Base-by-base conservation (phyloP, 2,329 filamentous ascomycete species). In the Tolypocladium amazonense region DNA sequence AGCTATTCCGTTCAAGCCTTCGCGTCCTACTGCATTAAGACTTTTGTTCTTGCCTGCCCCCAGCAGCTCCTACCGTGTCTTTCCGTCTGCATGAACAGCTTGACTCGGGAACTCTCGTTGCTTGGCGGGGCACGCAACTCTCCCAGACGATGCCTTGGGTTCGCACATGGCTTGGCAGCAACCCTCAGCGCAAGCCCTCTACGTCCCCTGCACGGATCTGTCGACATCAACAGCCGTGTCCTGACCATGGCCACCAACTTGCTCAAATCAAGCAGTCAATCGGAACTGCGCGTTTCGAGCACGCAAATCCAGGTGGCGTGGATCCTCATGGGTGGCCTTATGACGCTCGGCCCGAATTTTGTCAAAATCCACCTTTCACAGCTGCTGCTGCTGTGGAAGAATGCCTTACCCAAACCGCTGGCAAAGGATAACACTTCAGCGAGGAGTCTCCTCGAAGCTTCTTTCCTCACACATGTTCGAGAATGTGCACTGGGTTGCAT, bases 341-440 rank as follows among this genome's bases (percentile, higher is more conserved):
- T 97, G 93, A 92, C 92, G 0, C 81, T 99, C 0, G 94, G 94
- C 0, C 93, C 94, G 4, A 97, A 96, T 72, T 99, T 99, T 72
- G 93, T 97, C 73, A 99, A 99, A 75, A 97, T 97, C 30, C 94
- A 99, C 73, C 81, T 99, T 9, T 93, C 92, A 2, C 94, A 99
- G 70, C 80, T 99, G 27, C 85, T 99, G 59, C 78, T 99, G 11
- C 78, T 99, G 8, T 99, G 94, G 94, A 96, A 96, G 74, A 99
- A 97, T 72, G 93, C 94, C 0, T 80, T 99, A 14, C 93, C 95
- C 0, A 96, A 95, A 69, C 93, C 95, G 7, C 75, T 97, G n/a
- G 88, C 91, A 39, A 95, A 92, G 71, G 93, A 97, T 65, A 95
- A 94, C 65, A 90, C 91, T 57, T 85, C 88, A 0, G 87, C 93